phyloP scores from a whole-genome alignment of 2,329 filamentous ascomycete genomes.

The Aspergillus alliaceus region DNA sequence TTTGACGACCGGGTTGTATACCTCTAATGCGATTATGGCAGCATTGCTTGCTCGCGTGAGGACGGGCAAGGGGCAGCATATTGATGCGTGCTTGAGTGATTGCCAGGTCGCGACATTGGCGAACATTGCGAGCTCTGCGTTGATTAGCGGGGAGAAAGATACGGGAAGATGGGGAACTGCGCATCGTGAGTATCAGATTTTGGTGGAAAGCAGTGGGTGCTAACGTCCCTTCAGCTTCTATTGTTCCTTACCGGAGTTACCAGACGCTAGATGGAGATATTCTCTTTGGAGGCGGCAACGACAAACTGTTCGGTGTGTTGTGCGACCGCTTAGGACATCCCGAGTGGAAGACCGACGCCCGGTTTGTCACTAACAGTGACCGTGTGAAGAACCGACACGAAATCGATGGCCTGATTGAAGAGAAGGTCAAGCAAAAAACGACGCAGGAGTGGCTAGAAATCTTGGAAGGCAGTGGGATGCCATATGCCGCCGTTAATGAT shows the following conservation, averaged over 20 bases:
- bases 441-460: slow-evolving; percentile 85
- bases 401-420: slow-evolving; percentile 77
- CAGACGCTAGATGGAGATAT: slow-evolving; percentile 64
- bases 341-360: slow-evolving; percentile 58
- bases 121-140: slow-evolving; percentile 91
- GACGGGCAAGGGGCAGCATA: slow-evolving; percentile 82
- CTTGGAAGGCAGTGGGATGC: slow-evolving; percentile 89
- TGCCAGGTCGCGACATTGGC: slow-evolving; percentile 91
- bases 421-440: slow-evolving; percentile 70
- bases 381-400: slow-evolving; percentile 68
- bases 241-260: slow-evolving; percentile 91
- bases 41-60: slow-evolving; percentile 74
- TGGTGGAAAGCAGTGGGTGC: not conserved
- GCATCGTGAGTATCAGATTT: slow-evolving; percentile 64
- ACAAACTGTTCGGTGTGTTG: slow-evolving; percentile 60
- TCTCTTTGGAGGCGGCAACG: slow-evolving; percentile 64
- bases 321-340: slow-evolving; percentile 58
- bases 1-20: slow-evolving; percentile 91
- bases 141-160: slow-evolving; percentile 86
- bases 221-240: slow-evolving; percentile 66
- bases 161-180: slow-evolving; percentile 93
- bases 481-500: slow-evolving; percentile 93
- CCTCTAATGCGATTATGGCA: slow-evolving; percentile 93
- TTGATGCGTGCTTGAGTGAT: slow-evolving; percentile 88
- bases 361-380: slow-evolving; percentile 59